Percentiles rank a stretch among this genome's conserved stretches.
Conservation (phyloP, 805 yeast genomes). For the Candida yuanshanica region DNA sequence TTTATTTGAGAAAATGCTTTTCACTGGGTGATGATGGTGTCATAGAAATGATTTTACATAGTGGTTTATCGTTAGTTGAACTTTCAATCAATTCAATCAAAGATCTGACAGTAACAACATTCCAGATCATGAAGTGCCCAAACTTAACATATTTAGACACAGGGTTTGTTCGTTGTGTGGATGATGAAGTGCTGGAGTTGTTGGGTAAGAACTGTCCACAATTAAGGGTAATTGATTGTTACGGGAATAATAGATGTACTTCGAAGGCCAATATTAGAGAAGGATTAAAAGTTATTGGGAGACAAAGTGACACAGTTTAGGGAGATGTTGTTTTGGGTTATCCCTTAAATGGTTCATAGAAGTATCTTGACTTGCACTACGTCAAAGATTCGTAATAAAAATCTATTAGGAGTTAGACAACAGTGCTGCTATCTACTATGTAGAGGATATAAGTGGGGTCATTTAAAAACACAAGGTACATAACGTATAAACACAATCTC, state of each 20-base stretch:
- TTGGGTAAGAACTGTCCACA: conserved; percentile 56
- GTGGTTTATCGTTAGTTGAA: conserved; percentile 59
- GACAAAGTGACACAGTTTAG: conserved; percentile 54
- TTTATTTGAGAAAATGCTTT: conserved; percentile 61
- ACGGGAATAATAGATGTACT: conserved; percentile 71
- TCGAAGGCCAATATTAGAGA: conserved; percentile 43
- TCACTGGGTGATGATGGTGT: conserved; percentile 60
- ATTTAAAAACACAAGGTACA: too few species aligned
- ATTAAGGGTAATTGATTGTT: conserved; percentile 66
- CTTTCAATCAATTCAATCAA: conserved; percentile 72
- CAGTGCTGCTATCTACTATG: too few species aligned
- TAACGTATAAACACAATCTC: too few species aligned
- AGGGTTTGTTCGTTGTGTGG: conserved; percentile 75
- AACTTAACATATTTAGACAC: conserved; percentile 62
- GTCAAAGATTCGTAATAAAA: too few species aligned
- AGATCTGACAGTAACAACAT: conserved; percentile 43
- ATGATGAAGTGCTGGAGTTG: conserved; percentile 58
- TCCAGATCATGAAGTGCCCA: conserved; percentile 47
- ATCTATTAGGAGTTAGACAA: too few species aligned
- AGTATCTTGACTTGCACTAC: too few species aligned
- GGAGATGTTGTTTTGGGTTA: background rate
- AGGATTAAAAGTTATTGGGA: conserved; percentile 62
- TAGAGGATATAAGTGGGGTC: too few species aligned
- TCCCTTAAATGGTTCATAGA: too few species aligned
- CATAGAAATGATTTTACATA: conserved; percentile 54